These are phyloP conservation scores for Malus hybrid DNA, from an alignment of 331 rosid genomes.

Conservation along the genomic window DNA sequence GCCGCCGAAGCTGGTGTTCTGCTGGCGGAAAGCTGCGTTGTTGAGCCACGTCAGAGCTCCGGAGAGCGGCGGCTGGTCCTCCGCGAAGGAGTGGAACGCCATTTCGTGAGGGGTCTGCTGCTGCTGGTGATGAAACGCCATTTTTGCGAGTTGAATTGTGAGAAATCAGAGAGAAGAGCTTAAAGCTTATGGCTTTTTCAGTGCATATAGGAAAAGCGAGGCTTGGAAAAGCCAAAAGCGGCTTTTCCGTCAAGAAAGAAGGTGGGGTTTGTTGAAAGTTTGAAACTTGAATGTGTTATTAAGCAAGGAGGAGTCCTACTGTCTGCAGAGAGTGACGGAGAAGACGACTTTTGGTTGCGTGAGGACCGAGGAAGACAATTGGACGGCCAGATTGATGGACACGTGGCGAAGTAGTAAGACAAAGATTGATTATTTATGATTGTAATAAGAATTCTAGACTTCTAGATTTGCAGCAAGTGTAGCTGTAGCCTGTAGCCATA, in stretches of 20 bases:
- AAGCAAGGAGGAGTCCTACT: not conserved
- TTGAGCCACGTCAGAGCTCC: slow-evolving; percentile 84
- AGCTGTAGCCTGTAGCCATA: not conserved
- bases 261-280: not conserved
- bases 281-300: not conserved
- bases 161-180: not conserved
- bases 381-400: not conserved
- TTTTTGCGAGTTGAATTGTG: not conserved
- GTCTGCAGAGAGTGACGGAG: not conserved
- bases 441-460: not conserved
- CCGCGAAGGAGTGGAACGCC: slow-evolving; percentile 20
- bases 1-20: slow-evolving; percentile 26
- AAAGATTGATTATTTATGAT: not conserved
- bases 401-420: slow-evolving; percentile 9
- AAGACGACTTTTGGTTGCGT: slow-evolving; percentile 5
- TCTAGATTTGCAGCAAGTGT: not conserved
- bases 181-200: not conserved
- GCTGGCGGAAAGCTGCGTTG: slow-evolving; percentile 46
- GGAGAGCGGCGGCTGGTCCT: slow-evolving; percentile 10
- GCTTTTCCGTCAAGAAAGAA: not conserved
- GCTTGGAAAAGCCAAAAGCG: not conserved
- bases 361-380: slow-evolving; percentile 3
- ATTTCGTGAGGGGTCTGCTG: slow-evolving; percentile 15
- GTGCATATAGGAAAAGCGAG: not conserved
- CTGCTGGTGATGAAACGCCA: slow-evolving; percentile 21